Percentiles rank a stretch among this genome's conserved stretches.
These are phyloP conservation scores for Mangifera indica DNA, from an alignment of 345 rosid genomes.

Conservation along the genomic window DNA sequence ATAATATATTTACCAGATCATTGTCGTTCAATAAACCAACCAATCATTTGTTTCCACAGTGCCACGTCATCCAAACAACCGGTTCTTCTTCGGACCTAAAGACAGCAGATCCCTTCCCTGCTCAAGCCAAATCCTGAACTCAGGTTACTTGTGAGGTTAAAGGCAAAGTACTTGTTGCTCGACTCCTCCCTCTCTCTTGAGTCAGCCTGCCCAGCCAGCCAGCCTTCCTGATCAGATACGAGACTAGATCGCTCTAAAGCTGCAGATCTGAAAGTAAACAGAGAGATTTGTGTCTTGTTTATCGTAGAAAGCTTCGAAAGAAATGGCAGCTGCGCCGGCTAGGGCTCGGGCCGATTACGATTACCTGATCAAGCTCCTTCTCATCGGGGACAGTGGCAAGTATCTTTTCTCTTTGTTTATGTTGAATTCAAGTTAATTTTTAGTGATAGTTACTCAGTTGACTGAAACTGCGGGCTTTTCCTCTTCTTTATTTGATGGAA, in stretches of 20 bases:
- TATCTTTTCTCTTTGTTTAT: constrained; percentile 10
- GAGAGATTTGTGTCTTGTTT: not conserved
- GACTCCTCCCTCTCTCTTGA: not conserved
- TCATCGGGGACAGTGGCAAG: constrained; percentile 51
- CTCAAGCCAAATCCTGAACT: not conserved
- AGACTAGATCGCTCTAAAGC: not conserved
- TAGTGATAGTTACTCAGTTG: not conserved
- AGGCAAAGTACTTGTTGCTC: not conserved
- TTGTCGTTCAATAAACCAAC: not conserved
- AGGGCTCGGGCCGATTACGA: constrained; percentile 60
- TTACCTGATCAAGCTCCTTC: constrained; percentile 51
- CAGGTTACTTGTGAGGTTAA: constrained; percentile 10
- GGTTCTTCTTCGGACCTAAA: not conserved
- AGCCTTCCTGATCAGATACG: not conserved
- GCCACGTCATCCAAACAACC: not conserved
- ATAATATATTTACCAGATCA: not conserved
- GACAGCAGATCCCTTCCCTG: constrained; percentile 9
- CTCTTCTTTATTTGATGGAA: not conserved
- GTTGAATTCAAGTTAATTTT: constrained; percentile 15
- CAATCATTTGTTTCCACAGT: not conserved
- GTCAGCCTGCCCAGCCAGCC: not conserved
- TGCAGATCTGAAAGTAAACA: constrained; percentile 12
- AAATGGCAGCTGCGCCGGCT: constrained; percentile 47
- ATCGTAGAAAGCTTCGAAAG: not conserved
- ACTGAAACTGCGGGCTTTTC: not conserved